Percentiles rank a stretch among this genome's conserved stretches.
phyloP scores from a whole-genome alignment of 2,329 filamentous ascomycete genomes.

The Lecanicillium sp. region DNA sequence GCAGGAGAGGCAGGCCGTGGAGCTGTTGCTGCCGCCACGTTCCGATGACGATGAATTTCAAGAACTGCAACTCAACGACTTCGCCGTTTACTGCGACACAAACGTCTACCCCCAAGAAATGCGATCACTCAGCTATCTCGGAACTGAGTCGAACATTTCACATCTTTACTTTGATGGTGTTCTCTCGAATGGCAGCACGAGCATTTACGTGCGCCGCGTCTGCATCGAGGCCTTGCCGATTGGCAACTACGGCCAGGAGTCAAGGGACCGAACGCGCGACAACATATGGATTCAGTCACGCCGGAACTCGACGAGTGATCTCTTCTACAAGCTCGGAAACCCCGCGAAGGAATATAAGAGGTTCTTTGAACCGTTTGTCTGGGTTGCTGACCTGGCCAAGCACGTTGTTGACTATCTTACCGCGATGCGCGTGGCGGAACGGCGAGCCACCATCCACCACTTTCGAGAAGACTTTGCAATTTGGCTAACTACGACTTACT shows the following conservation, averaged over 20 bases:
- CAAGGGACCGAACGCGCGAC: constrained; percentile 40
- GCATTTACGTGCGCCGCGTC: constrained; percentile 48
- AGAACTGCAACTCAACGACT: constrained; percentile 51
- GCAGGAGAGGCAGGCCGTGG: constrained; percentile 12
- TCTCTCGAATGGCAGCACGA: constrained; percentile 38
- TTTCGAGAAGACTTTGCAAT: constrained; percentile 52
- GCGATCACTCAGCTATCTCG: constrained; percentile 47
- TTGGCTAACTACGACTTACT: constrained; percentile 50
- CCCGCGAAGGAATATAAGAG: constrained; percentile 56
- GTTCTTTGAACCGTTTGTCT: constrained; percentile 60
- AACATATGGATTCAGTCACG: constrained; percentile 60
- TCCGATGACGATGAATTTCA: constrained; percentile 24
- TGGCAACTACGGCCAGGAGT: constrained; percentile 53
- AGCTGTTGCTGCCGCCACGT: neutral
- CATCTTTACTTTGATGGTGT: constrained; percentile 56
- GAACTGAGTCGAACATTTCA: constrained; percentile 27
- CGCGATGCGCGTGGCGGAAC: constrained; percentile 23
- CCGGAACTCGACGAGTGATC: constrained; percentile 29
- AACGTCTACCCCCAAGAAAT: constrained; percentile 41
- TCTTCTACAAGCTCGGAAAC: constrained; percentile 58
- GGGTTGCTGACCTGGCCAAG: constrained; percentile 66
- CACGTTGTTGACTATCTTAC: constrained; percentile 63
- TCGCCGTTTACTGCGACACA: constrained; percentile 48
- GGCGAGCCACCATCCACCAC: constrained; percentile 42
- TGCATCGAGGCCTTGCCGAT: constrained; percentile 56